Conservation (phyloP, 192 early-diverging fungal genomes). For the Linnemannia zychae region DNA sequence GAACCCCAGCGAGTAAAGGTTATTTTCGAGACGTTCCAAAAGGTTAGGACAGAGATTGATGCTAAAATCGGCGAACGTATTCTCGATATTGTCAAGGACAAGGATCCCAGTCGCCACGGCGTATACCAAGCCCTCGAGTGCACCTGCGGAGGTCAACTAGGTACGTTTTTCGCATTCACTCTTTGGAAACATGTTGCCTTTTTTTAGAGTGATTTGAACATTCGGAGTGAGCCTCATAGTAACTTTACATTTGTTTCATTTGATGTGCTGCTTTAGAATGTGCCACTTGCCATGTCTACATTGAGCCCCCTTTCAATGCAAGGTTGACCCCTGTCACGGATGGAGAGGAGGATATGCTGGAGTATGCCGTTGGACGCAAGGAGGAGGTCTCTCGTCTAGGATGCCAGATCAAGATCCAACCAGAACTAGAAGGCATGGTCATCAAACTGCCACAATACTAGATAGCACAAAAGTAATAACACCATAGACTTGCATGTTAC, state of each 20-base stretch:
- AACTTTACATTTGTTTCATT: not conserved
- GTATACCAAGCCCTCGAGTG: slow-evolving; percentile 65
- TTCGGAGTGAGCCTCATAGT: too few species aligned
- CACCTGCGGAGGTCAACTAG: slow-evolving; percentile 67
- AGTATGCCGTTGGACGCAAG: slow-evolving; percentile 64
- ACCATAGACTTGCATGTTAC: not conserved
- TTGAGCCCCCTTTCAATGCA: slow-evolving; percentile 56
- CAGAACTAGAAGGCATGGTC: slow-evolving; percentile 54
- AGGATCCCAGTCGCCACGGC: slow-evolving; percentile 61
- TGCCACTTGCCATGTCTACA: slow-evolving; percentile 73
- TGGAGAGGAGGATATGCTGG: slow-evolving; percentile 73
- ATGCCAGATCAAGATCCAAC: slow-evolving; percentile 56
- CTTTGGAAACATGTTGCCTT: not conserved
- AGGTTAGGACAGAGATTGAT: slow-evolving; percentile 58
- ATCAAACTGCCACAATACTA: slow-evolving; percentile 52
- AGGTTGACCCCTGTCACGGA: slow-evolving; percentile 61
- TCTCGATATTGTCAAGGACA: slow-evolving; percentile 61
- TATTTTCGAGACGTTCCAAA: slow-evolving; percentile 57
- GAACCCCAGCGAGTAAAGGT: slow-evolving; percentile 43
- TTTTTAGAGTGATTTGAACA: not conserved
- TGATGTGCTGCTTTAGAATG: slow-evolving; percentile 56
- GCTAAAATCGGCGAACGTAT: slow-evolving; percentile 56
- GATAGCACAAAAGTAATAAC: not conserved
- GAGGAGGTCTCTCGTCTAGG: slow-evolving; percentile 43
- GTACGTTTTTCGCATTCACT: slow-evolving; percentile 30